Base-by-base conservation (phyloP, 768 basidiomycete genomes). In the Tubosaeta sp. region DNA sequence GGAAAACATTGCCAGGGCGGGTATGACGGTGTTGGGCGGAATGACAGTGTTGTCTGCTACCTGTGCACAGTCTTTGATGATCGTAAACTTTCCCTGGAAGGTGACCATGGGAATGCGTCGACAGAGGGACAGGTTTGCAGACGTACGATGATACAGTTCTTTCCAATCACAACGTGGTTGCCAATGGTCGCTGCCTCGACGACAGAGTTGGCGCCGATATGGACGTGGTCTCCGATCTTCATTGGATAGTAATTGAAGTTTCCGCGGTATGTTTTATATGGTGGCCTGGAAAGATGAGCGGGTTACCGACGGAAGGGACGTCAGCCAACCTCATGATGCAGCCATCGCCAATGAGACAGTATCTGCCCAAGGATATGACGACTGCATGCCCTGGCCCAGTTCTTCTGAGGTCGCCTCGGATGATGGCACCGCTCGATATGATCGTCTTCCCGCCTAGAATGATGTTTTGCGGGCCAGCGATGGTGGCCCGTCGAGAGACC, bases 191-290 rank as follows among this genome's bases (percentile, higher is more conserved):
- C 94, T 1, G 96, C 96, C 71, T 99, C 96, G 19, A 99, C 80
- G 47, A 98, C 83, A 38, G 80, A 82, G 57, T 82, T 81, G n/a
- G 87, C 82, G 14, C 94, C 95, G 40, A 99, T 90, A 55, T 95
- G 87, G 21, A 98, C 96, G 64, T 91, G 84, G 70, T 98, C 94
- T 3, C 92, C 91, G 10, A 99, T 84, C 66, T 94, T 93, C 86
- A 97, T 92, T 6, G 95, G 95, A 63, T 98, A 97, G 71, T 94
- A 97, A 64, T 97, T 96, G 76, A 92, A 91, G 55, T 87, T 85
- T 54, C 88, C 89, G 46, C 90, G 82, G 66, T 92, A 93, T 0
- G 90, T 92, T 69, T 92, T 91, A 68, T 91, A 90, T 3, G 89
- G 91, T 10, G 89, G 90, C 56, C 89, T 89, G 39, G 27, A 31